phyloP scores from a whole-genome alignment of 805 yeast genomes.

The Cyberlindnera maritima region DNA sequence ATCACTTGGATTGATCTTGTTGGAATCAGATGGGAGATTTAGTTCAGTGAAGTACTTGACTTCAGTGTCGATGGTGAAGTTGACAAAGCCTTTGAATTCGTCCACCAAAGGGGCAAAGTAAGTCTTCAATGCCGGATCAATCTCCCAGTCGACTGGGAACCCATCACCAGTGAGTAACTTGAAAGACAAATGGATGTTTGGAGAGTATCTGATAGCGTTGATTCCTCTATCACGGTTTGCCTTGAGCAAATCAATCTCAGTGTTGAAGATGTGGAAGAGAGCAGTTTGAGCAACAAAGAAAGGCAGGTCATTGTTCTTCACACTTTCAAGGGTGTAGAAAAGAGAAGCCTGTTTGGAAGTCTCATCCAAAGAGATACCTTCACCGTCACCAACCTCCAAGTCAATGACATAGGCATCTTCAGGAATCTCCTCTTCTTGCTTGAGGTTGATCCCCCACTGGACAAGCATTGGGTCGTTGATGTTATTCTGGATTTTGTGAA shows the following conservation, averaged over 20 bases:
- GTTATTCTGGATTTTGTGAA: constrained; percentile 26
- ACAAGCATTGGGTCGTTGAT: constrained; percentile 27
- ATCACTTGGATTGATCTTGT: constrained; percentile 43
- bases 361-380: constrained; percentile 44
- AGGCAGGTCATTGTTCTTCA: constrained; percentile 61
- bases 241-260: constrained; percentile 36
- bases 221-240: constrained; percentile 22
- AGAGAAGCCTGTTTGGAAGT: constrained; percentile 38
- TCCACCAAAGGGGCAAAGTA: constrained; percentile 55
- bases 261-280: constrained; percentile 42
- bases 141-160: constrained; percentile 69
- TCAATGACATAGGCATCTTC: constrained; percentile 34
- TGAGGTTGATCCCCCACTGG: constrained; percentile 34
- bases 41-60: constrained; percentile 57
- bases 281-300: constrained; percentile 54
- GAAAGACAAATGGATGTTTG: constrained; percentile 72
- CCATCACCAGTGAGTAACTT: constrained; percentile 73
- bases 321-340: constrained; percentile 40
- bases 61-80: constrained; percentile 77
- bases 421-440: constrained; percentile 18
- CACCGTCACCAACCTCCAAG: constrained; percentile 38
- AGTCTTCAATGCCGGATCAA: constrained; percentile 48
- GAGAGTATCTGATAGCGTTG: constrained; percentile 40
- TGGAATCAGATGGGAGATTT: constrained; percentile 25
- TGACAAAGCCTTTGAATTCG: constrained; percentile 52